Base-by-base conservation (phyloP, 225 moss, liverwort and hornwort genomes). In the Pleurozium schreberi region DNA sequence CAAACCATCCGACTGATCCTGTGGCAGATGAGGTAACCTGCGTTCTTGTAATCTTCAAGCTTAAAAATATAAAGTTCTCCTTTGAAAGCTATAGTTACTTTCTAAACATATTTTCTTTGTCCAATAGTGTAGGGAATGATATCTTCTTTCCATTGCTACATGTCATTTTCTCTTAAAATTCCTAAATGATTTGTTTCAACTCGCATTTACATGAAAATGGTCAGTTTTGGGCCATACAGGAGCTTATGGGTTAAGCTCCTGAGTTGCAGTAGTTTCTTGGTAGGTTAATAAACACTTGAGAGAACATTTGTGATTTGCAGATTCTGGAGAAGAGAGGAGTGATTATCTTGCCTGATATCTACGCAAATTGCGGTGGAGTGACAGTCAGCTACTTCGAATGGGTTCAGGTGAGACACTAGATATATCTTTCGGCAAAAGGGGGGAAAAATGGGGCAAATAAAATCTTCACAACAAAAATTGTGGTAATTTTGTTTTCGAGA, bases 331-430 rank as follows among this genome's bases (percentile, higher is more conserved):
- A 93, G 83, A 96, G 89, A 88, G 95, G 96, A 42, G 92, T 96
- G 38, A 78, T 94, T 18, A 89, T 98, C 55, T 90, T 98, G 80
- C 98, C 98, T 50, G 98, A 98, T 66, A 95, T 98, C 84, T 98
- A 96, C 43, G 97, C 98, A 80, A 98, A 98, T 80, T 91, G 96
- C 71, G 98, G 98, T 33, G 98, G 98, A 90, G 98, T 98, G 64
- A 98, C 97, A 40, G 98, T 98, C 60, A 98, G 98, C 92, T 98
- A 98, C 92, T 98, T 98, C 71, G 98, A 98, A 93, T 98, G 98
- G 98, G 98, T 98, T 61, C 98, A 98, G 98, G 98, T 98, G 92
- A 64, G 89, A 82, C 66, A 6, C 42, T 19, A 60, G 43, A 59
- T 42, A 80, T 31, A 19, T 80, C 33, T 75, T 28, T 80, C 59